phyloP scores from a whole-genome alignment of 2,329 filamentous ascomycete genomes.

The Hypoxylon sp. region DNA sequence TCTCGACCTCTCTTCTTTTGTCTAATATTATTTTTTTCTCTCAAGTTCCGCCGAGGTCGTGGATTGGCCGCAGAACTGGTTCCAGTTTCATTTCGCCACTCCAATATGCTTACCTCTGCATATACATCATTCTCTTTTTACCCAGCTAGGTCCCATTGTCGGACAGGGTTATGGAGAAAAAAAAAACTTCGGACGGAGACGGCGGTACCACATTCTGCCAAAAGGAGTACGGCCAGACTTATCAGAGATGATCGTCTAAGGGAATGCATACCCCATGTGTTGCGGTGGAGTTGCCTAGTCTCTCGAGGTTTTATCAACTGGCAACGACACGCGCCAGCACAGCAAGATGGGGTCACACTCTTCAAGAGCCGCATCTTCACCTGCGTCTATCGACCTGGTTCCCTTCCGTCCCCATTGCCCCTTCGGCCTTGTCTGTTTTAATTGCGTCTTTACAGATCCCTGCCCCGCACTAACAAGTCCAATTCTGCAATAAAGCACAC shows the following conservation, averaged over 20 bases:
- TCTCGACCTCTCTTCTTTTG: conserved; percentile 26
- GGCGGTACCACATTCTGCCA: conserved; percentile 53
- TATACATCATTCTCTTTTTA: conserved; percentile 54
- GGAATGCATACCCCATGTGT: conserved; percentile 66
- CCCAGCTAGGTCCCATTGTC: conserved; percentile 52
- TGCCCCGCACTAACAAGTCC: conserved; percentile 65
- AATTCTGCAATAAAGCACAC: conserved; percentile 76
- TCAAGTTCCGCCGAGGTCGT: conserved; percentile 54
- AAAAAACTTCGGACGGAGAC: conserved; percentile 49
- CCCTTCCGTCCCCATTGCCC: conserved; percentile 52
- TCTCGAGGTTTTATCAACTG: conserved; percentile 80
- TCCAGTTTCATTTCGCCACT: conserved; percentile 62
- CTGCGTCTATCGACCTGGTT: conserved; percentile 69
- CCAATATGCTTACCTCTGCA: conserved; percentile 60
- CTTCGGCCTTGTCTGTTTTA: conserved; percentile 56
- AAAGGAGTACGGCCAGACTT: conserved; percentile 57
- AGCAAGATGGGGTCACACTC: conserved; percentile 82
- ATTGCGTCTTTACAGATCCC: conserved; percentile 61
- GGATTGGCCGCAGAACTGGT: conserved; percentile 59
- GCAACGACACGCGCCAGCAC: conserved; percentile 89
- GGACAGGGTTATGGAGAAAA: conserved; percentile 52
- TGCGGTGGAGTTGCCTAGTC: conserved; percentile 75
- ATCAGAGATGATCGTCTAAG: conserved; percentile 65
- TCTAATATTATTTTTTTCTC: conserved; percentile 41
- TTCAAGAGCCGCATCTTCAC: conserved; percentile 76